Conservation (phyloP, 176 grass and related monocot genomes). For the Poa annua region DNA sequence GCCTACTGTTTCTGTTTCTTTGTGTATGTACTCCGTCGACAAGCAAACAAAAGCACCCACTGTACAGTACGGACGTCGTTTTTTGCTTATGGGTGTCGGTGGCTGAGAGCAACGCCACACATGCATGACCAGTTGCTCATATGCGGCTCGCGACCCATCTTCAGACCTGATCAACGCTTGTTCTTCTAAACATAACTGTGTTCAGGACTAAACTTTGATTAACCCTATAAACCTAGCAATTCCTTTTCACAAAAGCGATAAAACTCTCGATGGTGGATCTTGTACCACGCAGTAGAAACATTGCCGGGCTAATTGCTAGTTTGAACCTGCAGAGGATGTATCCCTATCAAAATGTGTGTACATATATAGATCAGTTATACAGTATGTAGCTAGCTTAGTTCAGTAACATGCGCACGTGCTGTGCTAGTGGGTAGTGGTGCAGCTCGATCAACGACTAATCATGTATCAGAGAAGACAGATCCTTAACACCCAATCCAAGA, state of each 20-base stretch:
- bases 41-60: neutral
- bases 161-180: neutral
- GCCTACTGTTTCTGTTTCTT: neutral
- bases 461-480: neutral
- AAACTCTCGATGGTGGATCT: neutral
- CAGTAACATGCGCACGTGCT: neutral
- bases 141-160: neutral
- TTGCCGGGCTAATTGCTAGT: no score
- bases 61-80: neutral
- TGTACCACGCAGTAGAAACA: no score
- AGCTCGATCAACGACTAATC: neutral
- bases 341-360: neutral
- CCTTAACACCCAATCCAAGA: neutral
- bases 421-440: neutral
- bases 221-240: no score
- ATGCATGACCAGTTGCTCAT: neutral
- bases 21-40: no score
- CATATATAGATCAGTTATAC: neutral
- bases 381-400: no score
- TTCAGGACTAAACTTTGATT: no score
- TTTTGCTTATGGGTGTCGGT: neutral
- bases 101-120: neutral
- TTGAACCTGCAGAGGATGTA: no score
- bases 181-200: no score
- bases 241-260: no score